These are phyloP conservation scores for Orbilia javanica DNA, from an alignment of 2,329 filamentous ascomycete species.

Conservation along the genomic window DNA sequence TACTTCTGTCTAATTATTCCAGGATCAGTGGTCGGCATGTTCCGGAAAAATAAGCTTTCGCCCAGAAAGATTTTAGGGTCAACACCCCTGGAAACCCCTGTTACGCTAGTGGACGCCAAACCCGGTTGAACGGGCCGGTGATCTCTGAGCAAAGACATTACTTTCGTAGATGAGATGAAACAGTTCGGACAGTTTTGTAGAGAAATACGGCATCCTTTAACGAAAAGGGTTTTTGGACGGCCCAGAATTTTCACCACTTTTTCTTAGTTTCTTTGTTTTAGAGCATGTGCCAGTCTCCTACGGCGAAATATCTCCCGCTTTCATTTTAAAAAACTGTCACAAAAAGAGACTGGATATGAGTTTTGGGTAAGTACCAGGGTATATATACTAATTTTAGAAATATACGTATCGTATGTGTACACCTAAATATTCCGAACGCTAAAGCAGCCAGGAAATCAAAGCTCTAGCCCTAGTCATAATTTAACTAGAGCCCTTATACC, in stretches of 20 bases:
- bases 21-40: constrained; percentile 5
- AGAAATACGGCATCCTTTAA: background rate
- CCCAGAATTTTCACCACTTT: background rate
- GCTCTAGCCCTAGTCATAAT: background rate
- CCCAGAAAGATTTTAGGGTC: constrained; percentile 6
- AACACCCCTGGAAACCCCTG: constrained; percentile 16
- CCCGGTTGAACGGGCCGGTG: constrained; percentile 26
- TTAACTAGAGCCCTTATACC: background rate
- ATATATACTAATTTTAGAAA: too few species aligned
- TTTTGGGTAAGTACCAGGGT: too few species aligned
- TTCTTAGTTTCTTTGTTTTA: background rate
- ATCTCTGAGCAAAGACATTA: background rate
- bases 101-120: constrained; percentile 12
- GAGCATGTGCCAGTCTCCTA: background rate
- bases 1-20: background rate
- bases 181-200: background rate
- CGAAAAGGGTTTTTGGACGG: background rate
- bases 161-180: constrained; percentile 8
- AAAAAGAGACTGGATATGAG: too few species aligned
- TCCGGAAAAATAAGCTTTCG: constrained; percentile 33
- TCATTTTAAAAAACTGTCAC: too few species aligned
- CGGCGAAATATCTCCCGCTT: constrained; percentile 17
- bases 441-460: background rate
- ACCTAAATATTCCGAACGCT: background rate
- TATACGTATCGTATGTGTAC: background rate